A percentile compares a stretch with the other conserved stretches of the same genome.
These are phyloP conservation scores for Lolium rigidum DNA, from an alignment of 176 grass and related monocot species.

Conservation along the genomic window DNA sequence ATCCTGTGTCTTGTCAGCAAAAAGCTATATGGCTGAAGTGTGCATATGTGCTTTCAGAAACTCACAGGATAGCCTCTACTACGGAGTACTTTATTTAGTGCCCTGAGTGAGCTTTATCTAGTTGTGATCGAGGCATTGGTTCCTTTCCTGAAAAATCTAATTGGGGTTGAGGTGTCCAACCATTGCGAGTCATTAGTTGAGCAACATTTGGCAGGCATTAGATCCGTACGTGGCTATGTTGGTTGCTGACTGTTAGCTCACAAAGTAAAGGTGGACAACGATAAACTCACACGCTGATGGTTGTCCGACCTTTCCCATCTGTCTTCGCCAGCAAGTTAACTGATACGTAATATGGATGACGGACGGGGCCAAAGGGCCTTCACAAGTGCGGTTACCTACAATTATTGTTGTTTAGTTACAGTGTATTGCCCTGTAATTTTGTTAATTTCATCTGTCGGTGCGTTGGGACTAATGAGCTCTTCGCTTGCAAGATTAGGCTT, in stretches of 20 bases:
- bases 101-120: not conserved
- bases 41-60: not conserved
- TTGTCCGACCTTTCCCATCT: not conserved
- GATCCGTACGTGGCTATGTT: constrained; percentile 12
- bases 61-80: not conserved
- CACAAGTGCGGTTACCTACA: too few species aligned
- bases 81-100: constrained; percentile 15
- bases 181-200: constrained; percentile 22
- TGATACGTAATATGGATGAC: not conserved
- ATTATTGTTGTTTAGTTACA: too few species aligned
- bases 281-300: not conserved
- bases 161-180: not conserved
- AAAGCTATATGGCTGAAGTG: not conserved
- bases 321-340: not conserved
- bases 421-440: not conserved
- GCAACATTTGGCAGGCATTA: constrained; percentile 35
- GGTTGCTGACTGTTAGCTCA: constrained; percentile 38
- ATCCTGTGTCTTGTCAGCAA: not conserved
- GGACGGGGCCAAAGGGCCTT: not conserved
- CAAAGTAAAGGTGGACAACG: not conserved
- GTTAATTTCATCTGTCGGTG: not conserved
- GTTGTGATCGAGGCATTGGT: not conserved
- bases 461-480: not conserved
- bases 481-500: not conserved
- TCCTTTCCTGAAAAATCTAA: not conserved